These are phyloP conservation scores for Gremmenia infestans DNA, from an alignment of 2,329 filamentous ascomycete species.

Conservation along the genomic window DNA sequence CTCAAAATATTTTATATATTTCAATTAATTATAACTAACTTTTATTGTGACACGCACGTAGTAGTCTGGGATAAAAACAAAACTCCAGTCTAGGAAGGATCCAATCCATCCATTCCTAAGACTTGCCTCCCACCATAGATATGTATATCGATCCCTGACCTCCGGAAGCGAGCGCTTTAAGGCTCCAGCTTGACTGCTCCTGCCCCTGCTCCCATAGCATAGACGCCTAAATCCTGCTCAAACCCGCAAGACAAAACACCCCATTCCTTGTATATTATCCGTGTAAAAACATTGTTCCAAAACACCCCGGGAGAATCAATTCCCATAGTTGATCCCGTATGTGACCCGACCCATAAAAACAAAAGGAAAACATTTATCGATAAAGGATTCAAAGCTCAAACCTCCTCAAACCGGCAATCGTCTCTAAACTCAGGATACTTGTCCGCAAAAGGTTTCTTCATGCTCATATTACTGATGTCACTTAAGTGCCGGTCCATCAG, in stretches of 20 bases:
- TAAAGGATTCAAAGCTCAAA: conserved; percentile 6
- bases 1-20: too few relatives aligned
- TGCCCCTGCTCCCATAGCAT: too few relatives aligned
- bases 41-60: too few relatives aligned
- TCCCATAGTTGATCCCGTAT: neutral
- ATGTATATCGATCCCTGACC: neutral
- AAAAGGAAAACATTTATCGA: neutral
- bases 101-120: neutral
- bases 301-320: neutral
- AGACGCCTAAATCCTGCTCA: too few relatives aligned
- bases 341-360: neutral
- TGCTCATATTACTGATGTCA: conserved; percentile 26
- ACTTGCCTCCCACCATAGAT: neutral
- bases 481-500: conserved; percentile 23
- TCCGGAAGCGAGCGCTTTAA: neutral
- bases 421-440: conserved; percentile 30
- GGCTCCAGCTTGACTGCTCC: too few relatives aligned
- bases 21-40: too few relatives aligned
- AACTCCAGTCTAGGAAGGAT: neutral
- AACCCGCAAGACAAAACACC: too few relatives aligned
- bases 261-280: too few relatives aligned
- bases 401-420: conserved; percentile 26
- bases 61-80: too few relatives aligned
- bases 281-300: neutral
- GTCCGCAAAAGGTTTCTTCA: conserved; percentile 28